A percentile compares a stretch with the other conserved stretches of the same genome.
These are phyloP conservation scores for Citeromyces siamensis DNA, from an alignment of 1,139 yeast genomes.

Conservation along the genomic window DNA sequence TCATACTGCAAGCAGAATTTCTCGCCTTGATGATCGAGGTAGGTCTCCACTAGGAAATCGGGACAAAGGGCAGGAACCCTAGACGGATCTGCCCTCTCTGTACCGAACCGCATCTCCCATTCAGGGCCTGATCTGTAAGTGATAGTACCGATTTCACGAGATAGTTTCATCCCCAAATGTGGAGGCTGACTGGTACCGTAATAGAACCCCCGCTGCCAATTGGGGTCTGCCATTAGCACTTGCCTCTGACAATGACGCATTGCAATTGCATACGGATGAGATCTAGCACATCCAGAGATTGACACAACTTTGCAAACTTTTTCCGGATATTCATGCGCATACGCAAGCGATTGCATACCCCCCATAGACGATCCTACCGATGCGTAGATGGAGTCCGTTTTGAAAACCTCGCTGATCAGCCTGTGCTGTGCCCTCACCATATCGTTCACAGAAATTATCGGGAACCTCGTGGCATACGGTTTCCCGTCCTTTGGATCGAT, in stretches of 20 bases:
- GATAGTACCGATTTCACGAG: slow-evolving; percentile 88
- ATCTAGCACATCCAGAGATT: slow-evolving; percentile 85
- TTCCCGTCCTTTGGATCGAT: slow-evolving; percentile 57
- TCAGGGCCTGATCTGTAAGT: slow-evolving; percentile 95
- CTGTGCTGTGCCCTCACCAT: slow-evolving; percentile 86
- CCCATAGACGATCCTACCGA: slow-evolving; percentile 94
- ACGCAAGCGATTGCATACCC: slow-evolving; percentile 91
- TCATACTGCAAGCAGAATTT: slow-evolving; percentile 88
- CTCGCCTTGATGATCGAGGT: slow-evolving; percentile 89
- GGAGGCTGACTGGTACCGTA: slow-evolving; percentile 59
- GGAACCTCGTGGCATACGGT: slow-evolving; percentile 79
- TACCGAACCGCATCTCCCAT: slow-evolving; percentile 89
- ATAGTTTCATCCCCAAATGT: slow-evolving; percentile 89
- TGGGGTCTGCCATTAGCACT: slow-evolving; percentile 87
- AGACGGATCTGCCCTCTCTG: slow-evolving; percentile 75
- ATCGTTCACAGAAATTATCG: slow-evolving; percentile 75
- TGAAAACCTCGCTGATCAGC: slow-evolving; percentile 46
- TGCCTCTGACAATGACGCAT: slow-evolving; percentile 90
- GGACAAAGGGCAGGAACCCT: slow-evolving; percentile 83
- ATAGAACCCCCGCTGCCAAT: slow-evolving; percentile 89
- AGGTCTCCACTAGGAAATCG: slow-evolving; percentile 84
- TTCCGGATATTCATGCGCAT: slow-evolving; percentile 73
- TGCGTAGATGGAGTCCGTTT: slow-evolving; percentile 55
- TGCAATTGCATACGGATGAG: slow-evolving; percentile 91
- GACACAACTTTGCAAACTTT: slow-evolving; percentile 61